A percentile compares a stretch with the other conserved stretches of the same genome.
These are phyloP conservation scores for Xylaria sp. DNA, from an alignment of 2,329 filamentous ascomycete genomes.

Conservation along the genomic window DNA sequence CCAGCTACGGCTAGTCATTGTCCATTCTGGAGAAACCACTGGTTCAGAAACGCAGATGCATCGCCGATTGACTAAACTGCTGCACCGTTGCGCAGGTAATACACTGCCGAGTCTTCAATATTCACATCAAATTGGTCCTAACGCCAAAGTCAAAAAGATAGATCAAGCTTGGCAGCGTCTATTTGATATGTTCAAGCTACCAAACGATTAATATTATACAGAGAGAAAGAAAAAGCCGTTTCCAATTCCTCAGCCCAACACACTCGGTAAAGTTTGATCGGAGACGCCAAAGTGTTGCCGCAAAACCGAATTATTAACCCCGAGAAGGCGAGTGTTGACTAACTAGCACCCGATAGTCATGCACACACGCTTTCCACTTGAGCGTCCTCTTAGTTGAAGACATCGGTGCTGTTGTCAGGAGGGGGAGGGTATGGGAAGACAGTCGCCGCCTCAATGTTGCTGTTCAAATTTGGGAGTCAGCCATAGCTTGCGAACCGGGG, in stretches of 20 bases:
- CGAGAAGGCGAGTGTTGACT: background rate
- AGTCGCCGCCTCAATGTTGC: slow-evolving; percentile 14
- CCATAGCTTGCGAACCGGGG: background rate
- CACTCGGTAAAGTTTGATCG: background rate
- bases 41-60: background rate
- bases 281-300: background rate
- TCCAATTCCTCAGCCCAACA: background rate
- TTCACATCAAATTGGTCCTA: background rate
- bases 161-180: background rate
- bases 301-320: background rate
- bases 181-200: slow-evolving; percentile 9
- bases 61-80: background rate
- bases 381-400: slow-evolving; percentile 23
- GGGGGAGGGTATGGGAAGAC: slow-evolving; percentile 22
- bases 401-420: slow-evolving; percentile 21
- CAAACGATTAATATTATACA: slow-evolving; percentile 4
- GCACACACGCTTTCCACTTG: background rate
- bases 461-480: slow-evolving; percentile 14
- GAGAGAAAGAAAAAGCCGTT: background rate
- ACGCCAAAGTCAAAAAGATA: background rate
- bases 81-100: background rate
- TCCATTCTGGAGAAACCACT: background rate
- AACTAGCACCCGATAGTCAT: background rate
- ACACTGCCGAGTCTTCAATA: background rate
- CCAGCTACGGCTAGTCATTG: background rate